Base-by-base conservation (phyloP, 2,329 filamentous ascomycete species). In the Pseudogymnoascus sp. region DNA sequence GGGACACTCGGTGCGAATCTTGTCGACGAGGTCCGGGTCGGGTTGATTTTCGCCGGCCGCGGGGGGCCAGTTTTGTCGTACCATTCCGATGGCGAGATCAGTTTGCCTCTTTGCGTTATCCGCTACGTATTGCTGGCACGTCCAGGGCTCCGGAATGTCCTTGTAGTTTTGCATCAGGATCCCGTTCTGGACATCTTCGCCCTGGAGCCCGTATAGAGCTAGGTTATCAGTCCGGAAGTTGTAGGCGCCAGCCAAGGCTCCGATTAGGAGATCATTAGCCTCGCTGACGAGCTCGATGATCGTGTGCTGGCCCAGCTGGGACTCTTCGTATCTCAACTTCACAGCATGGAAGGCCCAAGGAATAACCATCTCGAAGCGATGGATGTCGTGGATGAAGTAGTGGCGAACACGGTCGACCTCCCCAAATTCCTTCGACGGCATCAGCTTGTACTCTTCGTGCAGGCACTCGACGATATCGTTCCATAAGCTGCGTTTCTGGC, bases 61-160 rank as follows among this genome's bases (percentile, higher is more conserved):
- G 64, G 73, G 66, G 61, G 73, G 68, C 69, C 75, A 72, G 67
- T 70, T 75, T 60, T 73, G 70, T 45, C 64, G 68, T n/a, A 73
- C 54, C 34, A 73, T 64, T 11, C 65, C 60, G 5, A 66, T 67
- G 10, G 80, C 80, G 16, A 88, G 78, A 67, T 86, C 82, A 23
- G 84, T 77, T 14, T 87, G 78, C 16, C 84, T 83, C 70, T 84
- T 83, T 11, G 80, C 70, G 66, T 86, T 87, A 72, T 86, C 86
- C 61, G 85, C 82, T 63, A 86, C 78, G 67, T 81, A 84, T 47
- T 78, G 75, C 68, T 83, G 85, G 14, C 90, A 92, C 0, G 93
- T 97, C 95, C 95, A 99, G 51, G 93, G 89, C 65, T 90, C 86
- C 0, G 88, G 84, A 7, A 97, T 80, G 10, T 81, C 84, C 18